Evolutionary conservation across 352 stramenopile species (phyloP), one percentile per base, ranked within the genome.

Genomic region (Pythium dissotocum): DNA sequence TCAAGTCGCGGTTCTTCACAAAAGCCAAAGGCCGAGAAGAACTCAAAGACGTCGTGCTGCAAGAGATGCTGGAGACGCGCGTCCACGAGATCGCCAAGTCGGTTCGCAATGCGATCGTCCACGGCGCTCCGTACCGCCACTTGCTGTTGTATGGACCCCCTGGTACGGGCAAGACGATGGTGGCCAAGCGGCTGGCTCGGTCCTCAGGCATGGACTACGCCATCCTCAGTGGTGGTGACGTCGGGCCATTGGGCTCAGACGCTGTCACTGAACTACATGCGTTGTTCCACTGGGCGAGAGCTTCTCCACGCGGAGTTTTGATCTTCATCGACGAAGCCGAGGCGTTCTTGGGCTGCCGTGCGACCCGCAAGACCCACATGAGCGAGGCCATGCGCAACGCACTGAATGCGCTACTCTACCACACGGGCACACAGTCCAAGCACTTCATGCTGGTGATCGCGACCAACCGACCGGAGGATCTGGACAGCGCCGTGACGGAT

Each of bases 301-400:
- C 81, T 8, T 92, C 84, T 24, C 79, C 80, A 28, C 84, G 84
- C 18, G 84, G 84, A 2, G 80, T 96, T 0, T 60, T 96, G n/a
- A 86, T 97, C 63, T 94, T 97, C 51, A 93, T 97, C 55, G 89
- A 97, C 58, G 89, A 97, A 56, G 88, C 88, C 10, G 88, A 97
- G 69, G 88, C 88, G 13, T 94, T 93, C 48, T 63, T 96, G 3
- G 80, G 85, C 1, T 93, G 84, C 33, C 81, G 89, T 44, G 82
- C 84, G 13, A 91, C 79, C 14, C 73, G 82, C 44, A 91, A 94
- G 65, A 93, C 83, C 8, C 83, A 93, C 67, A 93, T 93, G 82
- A 92, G 83, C 66, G 86, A 94, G 64, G 76, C 83, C 8, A 91
- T 94, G 82, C 77, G 87, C 14, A 94, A 92, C 55, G 86, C 87